Evolutionary conservation across 2,329 filamentous ascomycete genomes (phyloP).

Genomic region (Epicoccum nigrum): DNA sequence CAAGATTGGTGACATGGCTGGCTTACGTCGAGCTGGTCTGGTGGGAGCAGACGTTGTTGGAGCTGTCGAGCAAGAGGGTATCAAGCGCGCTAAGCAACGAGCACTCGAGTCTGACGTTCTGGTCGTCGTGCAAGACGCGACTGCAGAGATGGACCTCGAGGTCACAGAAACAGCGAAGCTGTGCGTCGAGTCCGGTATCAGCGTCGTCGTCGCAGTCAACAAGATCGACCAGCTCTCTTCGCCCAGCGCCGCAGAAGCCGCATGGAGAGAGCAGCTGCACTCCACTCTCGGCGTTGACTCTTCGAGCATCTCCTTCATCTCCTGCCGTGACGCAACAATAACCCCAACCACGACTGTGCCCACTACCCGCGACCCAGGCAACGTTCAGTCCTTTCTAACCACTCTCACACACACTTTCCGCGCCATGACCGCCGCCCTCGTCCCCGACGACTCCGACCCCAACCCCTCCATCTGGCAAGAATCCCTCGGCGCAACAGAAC

Average conservation of each 20-base stretch:
- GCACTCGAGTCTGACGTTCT: constrained; percentile 86
- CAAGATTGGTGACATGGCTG: constrained; percentile 94
- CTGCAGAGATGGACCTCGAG: constrained; percentile 71
- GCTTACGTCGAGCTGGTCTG: constrained; percentile 66
- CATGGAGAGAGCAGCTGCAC: constrained; percentile 33
- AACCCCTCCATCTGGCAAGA: constrained; percentile 77
- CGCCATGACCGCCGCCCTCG: constrained; percentile 66
- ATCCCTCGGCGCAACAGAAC: constrained; percentile 86
- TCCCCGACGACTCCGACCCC: constrained; percentile 49
- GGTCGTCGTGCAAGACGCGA: constrained; percentile 71
- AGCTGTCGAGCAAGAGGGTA: constrained; percentile 84
- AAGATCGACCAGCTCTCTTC: constrained; percentile 62
- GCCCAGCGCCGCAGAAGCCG: background rate
- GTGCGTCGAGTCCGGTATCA: constrained; percentile 57
- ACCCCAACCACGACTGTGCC: background rate
- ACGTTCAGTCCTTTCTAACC: constrained; percentile 71
- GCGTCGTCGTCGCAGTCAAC: constrained; percentile 66
- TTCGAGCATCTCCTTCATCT: constrained; percentile 67
- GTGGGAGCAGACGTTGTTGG: constrained; percentile 60
- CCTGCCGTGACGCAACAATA: constrained; percentile 66
- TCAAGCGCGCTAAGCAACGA: constrained; percentile 80
- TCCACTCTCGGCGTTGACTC: constrained; percentile 29
- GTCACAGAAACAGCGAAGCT: constrained; percentile 60
- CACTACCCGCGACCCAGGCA: constrained; percentile 59
- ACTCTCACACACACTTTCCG: constrained; percentile 72